A percentile compares a stretch with the other conserved stretches of the same genome.
Conservation (phyloP, 2,329 filamentous ascomycete genomes). For the Zymoseptoria pseudotritici region DNA sequence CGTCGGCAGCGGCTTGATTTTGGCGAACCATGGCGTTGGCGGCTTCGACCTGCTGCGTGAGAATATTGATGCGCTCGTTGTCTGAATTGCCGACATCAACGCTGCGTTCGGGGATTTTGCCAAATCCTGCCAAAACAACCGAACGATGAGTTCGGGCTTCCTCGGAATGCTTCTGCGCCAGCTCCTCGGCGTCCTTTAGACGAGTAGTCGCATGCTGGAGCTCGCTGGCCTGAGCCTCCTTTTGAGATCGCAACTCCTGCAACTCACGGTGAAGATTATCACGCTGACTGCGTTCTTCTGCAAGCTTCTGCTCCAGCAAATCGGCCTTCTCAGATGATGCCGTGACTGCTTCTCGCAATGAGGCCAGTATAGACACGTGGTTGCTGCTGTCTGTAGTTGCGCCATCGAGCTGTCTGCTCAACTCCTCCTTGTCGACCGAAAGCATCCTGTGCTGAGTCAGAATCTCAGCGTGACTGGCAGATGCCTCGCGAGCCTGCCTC, state of each 20-base stretch:
- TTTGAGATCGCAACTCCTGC: slow-evolving; percentile 67
- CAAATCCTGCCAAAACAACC: slow-evolving; percentile 74
- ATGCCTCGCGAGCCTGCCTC: slow-evolving; percentile 70
- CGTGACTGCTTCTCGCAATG: slow-evolving; percentile 68
- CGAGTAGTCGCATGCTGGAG: slow-evolving; percentile 66
- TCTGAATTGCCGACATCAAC: slow-evolving; percentile 42
- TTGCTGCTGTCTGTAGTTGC: slow-evolving; percentile 60
- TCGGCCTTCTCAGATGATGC: slow-evolving; percentile 71
- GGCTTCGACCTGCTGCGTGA: slow-evolving; percentile 72
- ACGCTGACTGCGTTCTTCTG: slow-evolving; percentile 70
- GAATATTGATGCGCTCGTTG: slow-evolving; percentile 60
- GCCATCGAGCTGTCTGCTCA: slow-evolving; percentile 62
- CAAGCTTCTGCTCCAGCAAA: slow-evolving; percentile 70
- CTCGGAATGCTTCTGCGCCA: slow-evolving; percentile 77
- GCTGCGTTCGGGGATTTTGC: slow-evolving; percentile 55
- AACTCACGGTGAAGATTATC: slow-evolving; percentile 72
- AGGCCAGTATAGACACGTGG: slow-evolving; percentile 62
- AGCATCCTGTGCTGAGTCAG: slow-evolving; percentile 66
- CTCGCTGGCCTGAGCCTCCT: slow-evolving; percentile 72
- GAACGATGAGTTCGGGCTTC: slow-evolving; percentile 81
- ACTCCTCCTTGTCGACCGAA: slow-evolving; percentile 77
- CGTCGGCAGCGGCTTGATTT: slow-evolving; percentile 82
- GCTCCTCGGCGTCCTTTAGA: slow-evolving; percentile 76
- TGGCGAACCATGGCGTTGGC: slow-evolving; percentile 76
- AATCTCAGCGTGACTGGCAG: slow-evolving; percentile 69